These are phyloP conservation scores for Daldinia grandis DNA, from an alignment of 495 filamentous ascomycete species.

Conservation along the genomic window DNA sequence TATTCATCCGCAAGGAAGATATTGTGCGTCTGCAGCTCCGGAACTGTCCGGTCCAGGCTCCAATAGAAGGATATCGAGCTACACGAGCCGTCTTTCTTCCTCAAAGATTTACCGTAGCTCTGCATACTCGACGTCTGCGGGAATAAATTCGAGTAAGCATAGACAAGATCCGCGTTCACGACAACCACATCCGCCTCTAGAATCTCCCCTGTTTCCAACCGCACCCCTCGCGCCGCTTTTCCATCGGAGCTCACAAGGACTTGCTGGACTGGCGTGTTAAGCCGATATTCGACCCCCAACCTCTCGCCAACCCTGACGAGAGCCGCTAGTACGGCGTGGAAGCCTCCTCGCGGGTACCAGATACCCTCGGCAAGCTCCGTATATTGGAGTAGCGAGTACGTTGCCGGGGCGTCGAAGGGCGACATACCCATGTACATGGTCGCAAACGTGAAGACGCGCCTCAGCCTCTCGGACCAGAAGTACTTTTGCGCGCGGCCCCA, in stretches of 20 bases:
- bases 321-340: constrained; percentile 66
- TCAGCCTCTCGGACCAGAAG: constrained; percentile 71
- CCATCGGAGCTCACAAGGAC: constrained; percentile 58
- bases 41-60: constrained; percentile 64
- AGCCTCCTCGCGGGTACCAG: constrained; percentile 76
- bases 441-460: constrained; percentile 74
- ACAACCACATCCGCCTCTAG: constrained; percentile 68
- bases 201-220: constrained; percentile 59
- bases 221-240: constrained; percentile 61
- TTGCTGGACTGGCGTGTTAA: constrained; percentile 59
- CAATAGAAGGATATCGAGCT: constrained; percentile 80
- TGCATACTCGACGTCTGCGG: constrained; percentile 38
- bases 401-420: constrained; percentile 75
- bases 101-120: constrained; percentile 56
- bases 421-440: constrained; percentile 84
- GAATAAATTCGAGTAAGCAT: constrained; percentile 73
- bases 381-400: constrained; percentile 76
- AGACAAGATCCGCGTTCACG: constrained; percentile 74
- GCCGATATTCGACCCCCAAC: constrained; percentile 64
- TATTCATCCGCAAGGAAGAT: constrained; percentile 78
- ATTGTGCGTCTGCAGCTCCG: constrained; percentile 72
- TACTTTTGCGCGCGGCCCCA: constrained; percentile 66
- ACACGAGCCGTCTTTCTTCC: constrained; percentile 63
- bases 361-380: constrained; percentile 77
- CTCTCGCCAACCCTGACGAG: constrained; percentile 64